These are phyloP conservation scores for Tolypocladium ovalisporum DNA, from an alignment of 2,329 filamentous ascomycete species.

Conservation along the genomic window DNA sequence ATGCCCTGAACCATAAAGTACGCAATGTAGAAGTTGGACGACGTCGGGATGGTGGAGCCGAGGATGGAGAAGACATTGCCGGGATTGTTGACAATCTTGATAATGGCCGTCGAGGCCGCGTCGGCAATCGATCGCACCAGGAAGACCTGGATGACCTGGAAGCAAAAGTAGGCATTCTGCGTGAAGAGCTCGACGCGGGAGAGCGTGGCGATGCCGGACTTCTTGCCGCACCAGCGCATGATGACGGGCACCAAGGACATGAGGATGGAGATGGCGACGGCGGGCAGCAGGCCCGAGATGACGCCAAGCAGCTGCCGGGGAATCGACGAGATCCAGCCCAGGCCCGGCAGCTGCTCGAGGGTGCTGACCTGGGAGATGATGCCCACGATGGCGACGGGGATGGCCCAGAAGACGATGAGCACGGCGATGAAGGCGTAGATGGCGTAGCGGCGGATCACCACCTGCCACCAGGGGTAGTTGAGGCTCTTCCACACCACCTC, in stretches of 20 bases:
- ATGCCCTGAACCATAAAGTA: conserved; percentile 84
- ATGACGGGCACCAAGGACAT: conserved; percentile 68
- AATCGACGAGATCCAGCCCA: conserved; percentile 63
- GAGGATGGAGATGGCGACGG: conserved; percentile 66
- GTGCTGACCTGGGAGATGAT: conserved; percentile 73
- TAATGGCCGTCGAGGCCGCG: conserved; percentile 59
- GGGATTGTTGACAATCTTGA: conserved; percentile 53
- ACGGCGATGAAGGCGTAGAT: conserved; percentile 57
- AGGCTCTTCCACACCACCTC: conserved; percentile 86
- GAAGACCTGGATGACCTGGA: conserved; percentile 91
- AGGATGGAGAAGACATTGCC: conserved; percentile 50
- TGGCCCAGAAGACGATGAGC: conserved; percentile 77
- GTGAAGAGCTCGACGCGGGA: conserved; percentile 79
- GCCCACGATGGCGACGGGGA: conserved; percentile 69
- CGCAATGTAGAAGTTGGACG: conserved; percentile 87
- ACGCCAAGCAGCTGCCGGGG: conserved; percentile 62
- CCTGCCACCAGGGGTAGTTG: conserved; percentile 57
- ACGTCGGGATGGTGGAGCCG: conserved; percentile 62
- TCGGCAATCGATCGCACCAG: conserved; percentile 74
- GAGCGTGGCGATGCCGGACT: conserved; percentile 67
- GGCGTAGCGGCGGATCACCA: conserved; percentile 55
- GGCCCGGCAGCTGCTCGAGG: conserved; percentile 54
- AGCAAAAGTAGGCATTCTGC: conserved; percentile 85
- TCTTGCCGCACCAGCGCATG: conserved; percentile 59
- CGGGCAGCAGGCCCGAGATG: conserved; percentile 73